phyloP scores from a whole-genome alignment of 2,329 filamentous ascomycete species.

The Tolypocladium sp. region DNA sequence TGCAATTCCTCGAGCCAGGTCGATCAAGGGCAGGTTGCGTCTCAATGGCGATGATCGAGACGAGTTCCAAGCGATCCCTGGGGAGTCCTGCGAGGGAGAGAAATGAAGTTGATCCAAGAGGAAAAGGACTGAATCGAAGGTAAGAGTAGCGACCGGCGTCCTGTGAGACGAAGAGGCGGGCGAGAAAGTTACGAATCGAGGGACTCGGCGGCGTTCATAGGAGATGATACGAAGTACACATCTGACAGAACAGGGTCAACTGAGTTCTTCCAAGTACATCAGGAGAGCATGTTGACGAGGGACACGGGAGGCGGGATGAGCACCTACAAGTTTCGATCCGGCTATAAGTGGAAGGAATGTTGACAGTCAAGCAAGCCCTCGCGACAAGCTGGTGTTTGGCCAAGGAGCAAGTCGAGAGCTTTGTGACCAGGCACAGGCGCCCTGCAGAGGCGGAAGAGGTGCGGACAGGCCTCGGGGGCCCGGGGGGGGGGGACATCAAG shows the following conservation, averaged over 20 bases:
- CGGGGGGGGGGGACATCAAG: background rate
- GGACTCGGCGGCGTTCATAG: background rate
- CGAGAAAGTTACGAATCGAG: background rate
- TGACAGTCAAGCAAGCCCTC: background rate
- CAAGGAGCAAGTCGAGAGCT: background rate
- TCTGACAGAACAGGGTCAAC: background rate
- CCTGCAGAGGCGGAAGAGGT: background rate
- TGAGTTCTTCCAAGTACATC: background rate
- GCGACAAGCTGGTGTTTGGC: background rate
- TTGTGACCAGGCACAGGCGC: background rate
- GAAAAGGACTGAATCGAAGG: background rate
- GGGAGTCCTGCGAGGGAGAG: background rate
- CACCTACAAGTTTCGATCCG: background rate
- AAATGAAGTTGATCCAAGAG: background rate
- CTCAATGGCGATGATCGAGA: background rate
- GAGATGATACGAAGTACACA: background rate
- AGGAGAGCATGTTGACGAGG: background rate
- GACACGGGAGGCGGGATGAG: background rate
- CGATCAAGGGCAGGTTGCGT: background rate
- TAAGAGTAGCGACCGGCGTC: background rate
- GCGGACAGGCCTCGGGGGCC: background rate
- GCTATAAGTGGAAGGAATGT: background rate
- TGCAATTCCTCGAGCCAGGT: background rate
- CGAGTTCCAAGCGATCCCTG: background rate
- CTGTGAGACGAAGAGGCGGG: background rate